A percentile compares a stretch with the other conserved stretches of the same genome.
phyloP scores from a whole-genome alignment of 2,329 filamentous ascomycete species.

The Penicillium palitans region DNA sequence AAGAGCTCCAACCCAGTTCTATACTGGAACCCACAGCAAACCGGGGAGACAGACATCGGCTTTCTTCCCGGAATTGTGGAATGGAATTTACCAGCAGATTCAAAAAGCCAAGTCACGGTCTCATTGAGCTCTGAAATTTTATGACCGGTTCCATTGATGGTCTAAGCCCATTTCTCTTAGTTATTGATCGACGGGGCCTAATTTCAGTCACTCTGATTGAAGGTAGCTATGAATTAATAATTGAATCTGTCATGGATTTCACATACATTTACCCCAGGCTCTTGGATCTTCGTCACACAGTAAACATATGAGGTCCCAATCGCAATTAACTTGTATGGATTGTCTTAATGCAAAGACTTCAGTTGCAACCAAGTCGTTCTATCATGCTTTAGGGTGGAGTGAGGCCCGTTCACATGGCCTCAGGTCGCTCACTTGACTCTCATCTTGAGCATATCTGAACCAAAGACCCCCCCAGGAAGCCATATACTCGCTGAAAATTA shows the following conservation, averaged over 20 bases:
- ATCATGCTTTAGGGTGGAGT: no score
- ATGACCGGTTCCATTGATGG: neutral
- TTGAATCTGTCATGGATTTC: neutral
- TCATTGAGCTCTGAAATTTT: neutral
- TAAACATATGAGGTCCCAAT: neutral
- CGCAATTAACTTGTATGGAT: neutral
- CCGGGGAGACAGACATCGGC: constrained; percentile 40
- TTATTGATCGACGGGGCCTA: neutral
- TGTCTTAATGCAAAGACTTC: neutral
- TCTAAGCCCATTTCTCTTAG: neutral
- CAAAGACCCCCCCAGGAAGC: no score
- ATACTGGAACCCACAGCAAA: constrained; percentile 39
- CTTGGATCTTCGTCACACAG: neutral
- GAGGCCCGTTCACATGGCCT: neutral
- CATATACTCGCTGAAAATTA: neutral
- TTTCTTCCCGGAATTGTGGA: constrained; percentile 48
- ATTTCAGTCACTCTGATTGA: neutral
- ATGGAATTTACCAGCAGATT: constrained; percentile 44
- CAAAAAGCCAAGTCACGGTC: constrained; percentile 23
- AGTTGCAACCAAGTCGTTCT: neutral
- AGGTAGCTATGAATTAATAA: neutral
- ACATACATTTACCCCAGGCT: neutral
- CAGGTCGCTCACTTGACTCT: neutral
- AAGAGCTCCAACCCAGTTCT: constrained; percentile 42
- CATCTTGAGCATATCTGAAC: neutral